Base-by-base conservation (phyloP, 202 grass and related monocot genomes). In the Zizania palustris region DNA sequence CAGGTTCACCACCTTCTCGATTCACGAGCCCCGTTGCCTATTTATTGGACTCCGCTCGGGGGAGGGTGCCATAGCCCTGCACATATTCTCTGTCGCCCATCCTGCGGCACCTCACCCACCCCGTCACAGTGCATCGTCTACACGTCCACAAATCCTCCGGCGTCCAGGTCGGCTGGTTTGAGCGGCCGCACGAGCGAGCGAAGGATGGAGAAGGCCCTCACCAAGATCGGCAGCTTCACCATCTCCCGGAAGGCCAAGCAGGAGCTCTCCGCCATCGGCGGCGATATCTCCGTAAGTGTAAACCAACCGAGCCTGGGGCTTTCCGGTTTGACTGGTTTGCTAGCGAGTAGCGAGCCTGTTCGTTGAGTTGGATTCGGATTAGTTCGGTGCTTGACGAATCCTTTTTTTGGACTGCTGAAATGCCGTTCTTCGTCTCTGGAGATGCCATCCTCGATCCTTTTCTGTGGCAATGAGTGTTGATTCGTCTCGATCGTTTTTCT, bases 191-290 rank as follows among this genome's bases (percentile, higher is more conserved):
- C 50, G 16, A 54, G 40, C 50, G 16, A 54, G 16, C 16, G 6
- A 9, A 74, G 82, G 71, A 89, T 98, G 96, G 96, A 98, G 87
- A 98, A 95, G 71, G 91, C 96, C 10, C 87, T 98, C 77, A 95
- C 82, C 73, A 98, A 98, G 82, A 82, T 98, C 55, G 73, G 89
- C 71, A 98, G 91, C 89, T 98, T 98, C 85, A 88, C 84, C 72
- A 92, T 98, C 66, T 80, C 96, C 39, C 83, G 81, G 77, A 98
- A 95, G 67, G 95, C 95, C 77, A 98, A 98, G 85, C 77, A 94
- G 82, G 95, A 98, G 85, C 89, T 98, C 85, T 82, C 91, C 63
- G 89, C 96, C 85, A 98, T 98, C 67, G 87, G 96, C 65, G 96
- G 60, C 50, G 96, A 98, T 71, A 74, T 98, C 71, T 95, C 96